Percentiles rank a stretch among this genome's conserved stretches.
Evolutionary conservation across 768 basidiomycete genomes (phyloP).

Genomic region (Mycena haematopus): DNA sequence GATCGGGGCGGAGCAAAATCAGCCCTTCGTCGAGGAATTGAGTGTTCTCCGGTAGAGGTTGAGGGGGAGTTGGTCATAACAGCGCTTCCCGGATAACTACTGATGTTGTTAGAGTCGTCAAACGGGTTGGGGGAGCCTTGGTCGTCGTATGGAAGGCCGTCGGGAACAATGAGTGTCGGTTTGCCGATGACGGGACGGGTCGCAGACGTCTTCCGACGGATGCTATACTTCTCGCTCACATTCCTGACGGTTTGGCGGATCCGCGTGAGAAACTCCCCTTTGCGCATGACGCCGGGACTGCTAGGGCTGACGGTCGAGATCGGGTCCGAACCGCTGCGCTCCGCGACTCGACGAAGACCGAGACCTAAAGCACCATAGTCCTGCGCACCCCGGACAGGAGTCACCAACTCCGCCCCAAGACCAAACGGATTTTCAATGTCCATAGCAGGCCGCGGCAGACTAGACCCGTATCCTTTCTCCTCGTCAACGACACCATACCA

Average conservation of each 20-base stretch:
- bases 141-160: slow-evolving; percentile 35
- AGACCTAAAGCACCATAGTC: slow-evolving; percentile 48
- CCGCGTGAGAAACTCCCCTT: slow-evolving; percentile 70
- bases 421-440: slow-evolving; percentile 30
- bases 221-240: slow-evolving; percentile 67
- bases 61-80: slow-evolving; percentile 67
- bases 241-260: slow-evolving; percentile 69
- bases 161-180: slow-evolving; percentile 51
- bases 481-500: slow-evolving; percentile 66
- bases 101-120: slow-evolving; percentile 42
- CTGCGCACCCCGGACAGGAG: slow-evolving; percentile 22
- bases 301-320: slow-evolving; percentile 35
- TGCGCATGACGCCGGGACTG: slow-evolving; percentile 67
- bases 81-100: slow-evolving; percentile 53
- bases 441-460: slow-evolving; percentile 32
- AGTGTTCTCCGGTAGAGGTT: slow-evolving; percentile 66
- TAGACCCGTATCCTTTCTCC: slow-evolving; percentile 34
- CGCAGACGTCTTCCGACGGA: slow-evolving; percentile 39
- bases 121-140: slow-evolving; percentile 49
- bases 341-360: slow-evolving; percentile 57
- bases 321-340: slow-evolving; percentile 45
- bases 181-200: slow-evolving; percentile 62
- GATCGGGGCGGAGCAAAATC: slow-evolving; percentile 71
- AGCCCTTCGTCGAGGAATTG: slow-evolving; percentile 69
- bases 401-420: slow-evolving; percentile 25